phyloP scores from a whole-genome alignment of 179 eudicot genomes.

The Beta lomatogona region DNA sequence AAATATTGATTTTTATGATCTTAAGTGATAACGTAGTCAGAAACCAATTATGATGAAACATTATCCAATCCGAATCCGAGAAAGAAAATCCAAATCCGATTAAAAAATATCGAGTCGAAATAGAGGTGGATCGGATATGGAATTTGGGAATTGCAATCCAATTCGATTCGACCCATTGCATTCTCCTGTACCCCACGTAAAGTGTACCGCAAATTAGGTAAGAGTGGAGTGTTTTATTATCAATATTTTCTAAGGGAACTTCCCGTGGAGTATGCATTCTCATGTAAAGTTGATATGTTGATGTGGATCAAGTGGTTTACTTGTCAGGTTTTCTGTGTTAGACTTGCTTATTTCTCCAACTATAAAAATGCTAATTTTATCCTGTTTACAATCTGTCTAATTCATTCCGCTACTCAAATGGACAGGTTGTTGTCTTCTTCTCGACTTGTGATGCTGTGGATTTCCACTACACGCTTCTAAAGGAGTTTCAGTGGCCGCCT shows the following conservation, averaged over 20 bases:
- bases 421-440: conserved; percentile 94
- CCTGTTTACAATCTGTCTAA: conserved; percentile 7
- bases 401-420: conserved; percentile 20
- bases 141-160: no score
- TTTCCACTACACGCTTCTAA: conserved; percentile 72
- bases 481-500: conserved; percentile 60
- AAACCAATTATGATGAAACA: no score
- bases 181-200: no score
- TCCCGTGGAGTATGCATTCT: neutral
- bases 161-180: no score
- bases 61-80: no score
- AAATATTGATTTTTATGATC: no score
- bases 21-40: no score
- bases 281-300: neutral
- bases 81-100: no score
- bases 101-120: no score
- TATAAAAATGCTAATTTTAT: neutral
- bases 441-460: conserved; percentile 96
- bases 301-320: neutral
- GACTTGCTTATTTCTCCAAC: neutral
- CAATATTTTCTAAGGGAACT: neutral
- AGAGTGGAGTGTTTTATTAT: neutral
- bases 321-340: neutral
- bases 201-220: no score
- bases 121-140: no score